A percentile compares a stretch with the other conserved stretches of the same genome.
phyloP scores from a whole-genome alignment of 768 basidiomycete species.

The Cystofilobasidium ferigula region DNA sequence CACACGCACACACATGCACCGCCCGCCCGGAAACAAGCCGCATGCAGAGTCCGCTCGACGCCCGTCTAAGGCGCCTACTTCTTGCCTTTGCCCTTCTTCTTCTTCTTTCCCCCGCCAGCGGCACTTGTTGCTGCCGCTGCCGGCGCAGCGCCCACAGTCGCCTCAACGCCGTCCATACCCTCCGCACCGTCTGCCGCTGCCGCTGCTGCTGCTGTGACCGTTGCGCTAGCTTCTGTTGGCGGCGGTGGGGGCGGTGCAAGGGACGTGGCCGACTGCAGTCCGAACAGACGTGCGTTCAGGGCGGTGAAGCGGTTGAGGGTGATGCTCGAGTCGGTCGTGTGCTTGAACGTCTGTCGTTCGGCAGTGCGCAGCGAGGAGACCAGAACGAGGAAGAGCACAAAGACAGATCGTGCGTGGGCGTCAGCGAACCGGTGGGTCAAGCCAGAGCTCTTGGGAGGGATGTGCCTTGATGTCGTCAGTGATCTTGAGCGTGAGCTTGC shows the following conservation, averaged over 20 bases:
- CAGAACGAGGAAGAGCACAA: background rate
- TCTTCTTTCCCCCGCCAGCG: slow-evolving; percentile 9
- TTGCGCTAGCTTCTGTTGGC: no score
- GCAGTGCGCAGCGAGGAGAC: background rate
- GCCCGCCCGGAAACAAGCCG: no score
- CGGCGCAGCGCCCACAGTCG: background rate
- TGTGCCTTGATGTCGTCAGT: slow-evolving; percentile 75
- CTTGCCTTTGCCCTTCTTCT: slow-evolving; percentile 23
- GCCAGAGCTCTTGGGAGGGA: background rate
- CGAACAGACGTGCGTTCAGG: slow-evolving; percentile 46
- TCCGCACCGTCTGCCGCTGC: background rate
- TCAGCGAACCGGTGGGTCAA: background rate
- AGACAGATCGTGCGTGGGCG: no score
- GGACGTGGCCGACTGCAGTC: slow-evolving; percentile 8
- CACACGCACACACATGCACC: no score
- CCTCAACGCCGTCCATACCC: background rate
- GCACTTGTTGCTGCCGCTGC: background rate
- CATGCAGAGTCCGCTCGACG: no score
- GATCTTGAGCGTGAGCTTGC: slow-evolving; percentile 82
- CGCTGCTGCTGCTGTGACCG: background rate
- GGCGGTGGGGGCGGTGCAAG: background rate
- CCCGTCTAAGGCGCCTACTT: no score
- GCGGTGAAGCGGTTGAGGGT: slow-evolving; percentile 94
- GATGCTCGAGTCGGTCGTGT: slow-evolving; percentile 86
- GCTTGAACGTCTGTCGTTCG: slow-evolving; percentile 69